Evolutionary conservation across 2,329 filamentous ascomycete genomes (phyloP).

Genomic region (Colletotrichum sojae): DNA sequence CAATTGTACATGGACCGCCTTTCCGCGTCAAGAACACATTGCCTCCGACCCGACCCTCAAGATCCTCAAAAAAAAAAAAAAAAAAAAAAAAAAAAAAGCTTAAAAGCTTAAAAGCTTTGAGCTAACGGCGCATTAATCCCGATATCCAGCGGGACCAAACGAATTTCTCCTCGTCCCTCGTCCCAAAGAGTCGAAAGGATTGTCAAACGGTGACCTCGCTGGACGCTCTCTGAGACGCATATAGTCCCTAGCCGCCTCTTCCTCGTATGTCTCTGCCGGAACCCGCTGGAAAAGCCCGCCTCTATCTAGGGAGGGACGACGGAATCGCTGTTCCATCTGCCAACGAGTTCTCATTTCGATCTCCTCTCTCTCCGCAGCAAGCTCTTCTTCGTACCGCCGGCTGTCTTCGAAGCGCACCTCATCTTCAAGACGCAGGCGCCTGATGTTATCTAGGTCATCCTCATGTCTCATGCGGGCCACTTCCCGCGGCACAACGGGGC

Average conservation of each 20-base stretch:
- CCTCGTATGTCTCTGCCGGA: constrained; percentile 31
- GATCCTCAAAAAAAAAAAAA: not conserved
- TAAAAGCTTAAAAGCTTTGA: too few species aligned
- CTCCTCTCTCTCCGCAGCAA: constrained; percentile 16
- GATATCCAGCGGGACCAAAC: constrained; percentile 7
- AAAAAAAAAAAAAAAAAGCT: too few species aligned
- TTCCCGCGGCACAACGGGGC: constrained; percentile 28
- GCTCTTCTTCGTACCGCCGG: constrained; percentile 15
- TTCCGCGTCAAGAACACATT: not conserved
- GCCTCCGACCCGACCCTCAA: not conserved
- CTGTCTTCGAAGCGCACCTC: constrained; percentile 18
- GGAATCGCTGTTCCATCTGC: constrained; percentile 28
- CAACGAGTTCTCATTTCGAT: not conserved
- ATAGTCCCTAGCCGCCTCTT: constrained; percentile 29
- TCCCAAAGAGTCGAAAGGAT: constrained; percentile 37
- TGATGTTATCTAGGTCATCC: constrained; percentile 31
- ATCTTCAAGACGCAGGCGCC: constrained; percentile 20
- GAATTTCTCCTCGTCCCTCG: constrained; percentile 19
- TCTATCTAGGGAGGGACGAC: constrained; percentile 25
- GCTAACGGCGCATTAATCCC: not conserved
- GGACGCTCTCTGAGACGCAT: constrained; percentile 20
- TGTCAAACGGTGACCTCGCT: constrained; percentile 21
- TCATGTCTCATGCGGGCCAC: constrained; percentile 34
- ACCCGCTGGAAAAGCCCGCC: not conserved
- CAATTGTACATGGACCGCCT: not conserved